A percentile compares a stretch with the other conserved stretches of the same genome.
Evolutionary conservation across 768 basidiomycete species (phyloP).

Genomic region (Rhizopogon vinicolor): DNA sequence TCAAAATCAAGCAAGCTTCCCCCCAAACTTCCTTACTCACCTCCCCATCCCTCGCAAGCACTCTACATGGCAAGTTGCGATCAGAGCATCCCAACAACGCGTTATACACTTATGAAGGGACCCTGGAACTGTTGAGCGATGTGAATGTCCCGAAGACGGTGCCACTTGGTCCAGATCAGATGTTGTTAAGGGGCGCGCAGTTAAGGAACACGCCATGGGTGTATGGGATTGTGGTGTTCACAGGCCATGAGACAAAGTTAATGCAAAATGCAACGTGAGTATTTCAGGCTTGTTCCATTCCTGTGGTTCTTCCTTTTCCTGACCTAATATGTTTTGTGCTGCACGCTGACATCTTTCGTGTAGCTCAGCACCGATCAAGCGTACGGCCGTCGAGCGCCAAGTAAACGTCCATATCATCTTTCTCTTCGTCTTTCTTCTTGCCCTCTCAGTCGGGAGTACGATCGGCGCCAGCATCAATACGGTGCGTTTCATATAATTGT

Average conservation of each 20-base stretch:
- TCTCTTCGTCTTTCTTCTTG: constrained; percentile 83
- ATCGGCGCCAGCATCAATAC: constrained; percentile 88
- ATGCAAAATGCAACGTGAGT: constrained; percentile 97
- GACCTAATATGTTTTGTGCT: too few relatives aligned
- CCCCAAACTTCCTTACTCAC: constrained; percentile 75
- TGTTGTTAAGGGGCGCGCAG: constrained; percentile 92
- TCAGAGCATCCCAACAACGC: constrained; percentile 98
- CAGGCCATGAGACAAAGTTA: constrained; percentile 96
- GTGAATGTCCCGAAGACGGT: constrained; percentile 69
- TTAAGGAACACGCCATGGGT: constrained; percentile 95
- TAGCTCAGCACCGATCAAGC: constrained; percentile 94
- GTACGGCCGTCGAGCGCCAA: constrained; percentile 92
- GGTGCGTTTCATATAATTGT: constrained; percentile 30
- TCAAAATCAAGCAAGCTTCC: constrained; percentile 97
- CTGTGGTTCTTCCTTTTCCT: background rate
- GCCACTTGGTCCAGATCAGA: constrained; percentile 91
- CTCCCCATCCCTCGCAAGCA: constrained; percentile 66
- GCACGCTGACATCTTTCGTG: background rate
- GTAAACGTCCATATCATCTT: constrained; percentile 97
- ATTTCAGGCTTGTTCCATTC: background rate
- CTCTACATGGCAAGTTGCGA: constrained; percentile 78
- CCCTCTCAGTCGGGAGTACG: constrained; percentile 85
- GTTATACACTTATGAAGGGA: constrained; percentile 91
- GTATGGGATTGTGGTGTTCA: constrained; percentile 91
- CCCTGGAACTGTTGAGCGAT: constrained; percentile 56